Conservation (phyloP, 2,329 filamentous ascomycete species). For the Pseudogymnoascus sp. region DNA sequence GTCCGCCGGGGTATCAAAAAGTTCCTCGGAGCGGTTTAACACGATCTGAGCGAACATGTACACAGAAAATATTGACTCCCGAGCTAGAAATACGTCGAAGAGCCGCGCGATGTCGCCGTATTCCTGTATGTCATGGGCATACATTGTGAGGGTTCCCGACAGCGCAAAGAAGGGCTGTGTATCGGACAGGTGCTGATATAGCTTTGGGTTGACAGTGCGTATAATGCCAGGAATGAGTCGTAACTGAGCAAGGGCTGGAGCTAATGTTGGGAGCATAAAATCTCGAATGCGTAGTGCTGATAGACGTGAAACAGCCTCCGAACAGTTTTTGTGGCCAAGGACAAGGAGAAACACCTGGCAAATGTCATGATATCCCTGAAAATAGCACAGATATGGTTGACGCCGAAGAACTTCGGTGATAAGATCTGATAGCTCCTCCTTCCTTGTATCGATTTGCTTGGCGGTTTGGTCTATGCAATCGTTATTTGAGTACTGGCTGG, state of each 20-base stretch:
- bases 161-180: conserved; percentile 88
- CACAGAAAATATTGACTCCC: conserved; percentile 77
- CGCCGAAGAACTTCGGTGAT: conserved; percentile 75
- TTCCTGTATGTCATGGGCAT: conserved; percentile 88
- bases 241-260: conserved; percentile 77
- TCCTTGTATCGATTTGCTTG: conserved; percentile 61
- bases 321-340: conserved; percentile 55
- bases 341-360: conserved; percentile 91
- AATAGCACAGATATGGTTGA: conserved; percentile 83
- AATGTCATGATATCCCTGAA: conserved; percentile 98
- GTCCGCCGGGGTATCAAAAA: conserved; percentile 74
- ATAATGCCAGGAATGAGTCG: conserved; percentile 79
- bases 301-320: conserved; percentile 64
- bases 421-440: conserved; percentile 67
- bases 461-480: conserved; percentile 54
- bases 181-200: conserved; percentile 67
- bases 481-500: conserved; percentile 22
- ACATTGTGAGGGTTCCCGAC: conserved; percentile 88
- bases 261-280: conserved; percentile 89
- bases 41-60: conserved; percentile 92
- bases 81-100: conserved; percentile 85
- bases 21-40: conserved; percentile 68
- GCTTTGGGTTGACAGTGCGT: conserved; percentile 57
- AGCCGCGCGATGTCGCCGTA: conserved; percentile 83
- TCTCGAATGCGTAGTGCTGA: conserved; percentile 87